These are phyloP conservation scores for Mantamonas sphyraenae DNA, from an alignment of 78 protist species.

Conservation along the genomic window DNA sequence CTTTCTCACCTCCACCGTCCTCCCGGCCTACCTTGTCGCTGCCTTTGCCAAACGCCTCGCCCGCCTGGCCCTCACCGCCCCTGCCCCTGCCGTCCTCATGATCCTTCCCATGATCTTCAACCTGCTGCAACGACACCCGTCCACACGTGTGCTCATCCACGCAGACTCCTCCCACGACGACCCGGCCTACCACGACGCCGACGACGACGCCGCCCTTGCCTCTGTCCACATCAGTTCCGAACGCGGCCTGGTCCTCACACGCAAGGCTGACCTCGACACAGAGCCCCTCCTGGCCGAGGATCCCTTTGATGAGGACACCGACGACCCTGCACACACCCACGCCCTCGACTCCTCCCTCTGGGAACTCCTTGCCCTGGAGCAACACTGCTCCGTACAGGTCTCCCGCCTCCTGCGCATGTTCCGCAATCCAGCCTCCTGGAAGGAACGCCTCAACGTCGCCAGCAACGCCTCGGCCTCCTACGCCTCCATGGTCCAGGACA, in stretches of 20 bases:
- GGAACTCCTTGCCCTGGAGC: conserved; percentile 30
- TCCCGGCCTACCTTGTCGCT: conserved; percentile 59
- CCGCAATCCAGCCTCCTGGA: too few species aligned
- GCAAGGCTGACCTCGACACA: not conserved
- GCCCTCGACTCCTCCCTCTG: conserved; percentile 55
- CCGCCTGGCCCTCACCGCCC: conserved; percentile 44
- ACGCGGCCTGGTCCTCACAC: not conserved
- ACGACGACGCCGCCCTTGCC: not conserved
- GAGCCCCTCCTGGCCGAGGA: conserved; percentile 20
- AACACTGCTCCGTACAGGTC: conserved; percentile 3
- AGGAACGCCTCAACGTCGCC: too few species aligned
- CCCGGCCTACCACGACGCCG: conserved; percentile 1
- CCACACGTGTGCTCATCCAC: conserved; percentile 42
- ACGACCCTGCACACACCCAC: conserved; percentile 35
- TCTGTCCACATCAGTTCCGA: conserved; percentile 17
- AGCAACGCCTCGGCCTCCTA: too few species aligned
- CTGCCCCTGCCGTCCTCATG: conserved; percentile 43
- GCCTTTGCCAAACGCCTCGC: conserved; percentile 64
- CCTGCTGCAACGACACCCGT: conserved; percentile 46
- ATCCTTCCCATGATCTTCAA: conserved; percentile 33
- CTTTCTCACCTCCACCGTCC: conserved; percentile 23
- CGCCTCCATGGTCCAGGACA: too few species aligned
- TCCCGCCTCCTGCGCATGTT: not conserved
- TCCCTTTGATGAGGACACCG: conserved; percentile 22
- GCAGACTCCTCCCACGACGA: not conserved